Evolutionary conservation across 768 basidiomycete genomes (phyloP), one percentile per base, ranked within the genome.

Genomic region (Rhodosporidiobolus sp.): DNA sequence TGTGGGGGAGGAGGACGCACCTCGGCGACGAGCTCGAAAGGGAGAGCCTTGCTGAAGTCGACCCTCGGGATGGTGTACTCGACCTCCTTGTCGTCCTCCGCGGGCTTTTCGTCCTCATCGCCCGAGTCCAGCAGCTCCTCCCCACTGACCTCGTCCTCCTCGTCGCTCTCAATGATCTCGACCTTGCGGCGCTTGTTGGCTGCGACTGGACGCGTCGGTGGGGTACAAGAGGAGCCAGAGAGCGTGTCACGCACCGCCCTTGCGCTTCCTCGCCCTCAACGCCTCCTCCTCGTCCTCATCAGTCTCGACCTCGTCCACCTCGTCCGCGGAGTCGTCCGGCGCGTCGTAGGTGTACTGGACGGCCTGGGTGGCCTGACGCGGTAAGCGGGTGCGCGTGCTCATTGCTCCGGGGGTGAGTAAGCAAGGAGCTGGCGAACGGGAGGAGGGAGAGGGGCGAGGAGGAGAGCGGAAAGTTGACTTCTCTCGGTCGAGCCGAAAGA

Each of bases 151-250:
- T 56, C 55, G 32, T 24, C 55, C 34, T 22, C 32, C 34, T 35
- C 32, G 14, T 38, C 55, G 50, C 50, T 56, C 55, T 56, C 55
- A 4, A 24, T 32, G 54, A 22, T 20, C 34, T 56, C 45, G 28
- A 28, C 59, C 28, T 20, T 20, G 59, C 26, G 48, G n/a, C 38
- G 24, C 49, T 53, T 63, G n/a, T 24, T 22, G 16, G 49, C 49
- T n/a, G 50, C 11, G 26, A 1, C 1, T n/a, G 8, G 16, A n/a
- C n/a, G 16, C 3, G 62, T 63, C 49, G 28, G 49, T 22, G 7
- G 12, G 0, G 3, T 20, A 1, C 32, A n/a, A 4, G 2, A 28
- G 8, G 14, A 50, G 28, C 6, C 26, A 32, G 5, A 1, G 26
- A 12, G 4, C 4, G 17, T 11, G 4, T 11, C 14, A 34, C 62